Evolutionary conservation across 768 basidiomycete genomes (phyloP).

Genomic region (Mycena galopus): DNA sequence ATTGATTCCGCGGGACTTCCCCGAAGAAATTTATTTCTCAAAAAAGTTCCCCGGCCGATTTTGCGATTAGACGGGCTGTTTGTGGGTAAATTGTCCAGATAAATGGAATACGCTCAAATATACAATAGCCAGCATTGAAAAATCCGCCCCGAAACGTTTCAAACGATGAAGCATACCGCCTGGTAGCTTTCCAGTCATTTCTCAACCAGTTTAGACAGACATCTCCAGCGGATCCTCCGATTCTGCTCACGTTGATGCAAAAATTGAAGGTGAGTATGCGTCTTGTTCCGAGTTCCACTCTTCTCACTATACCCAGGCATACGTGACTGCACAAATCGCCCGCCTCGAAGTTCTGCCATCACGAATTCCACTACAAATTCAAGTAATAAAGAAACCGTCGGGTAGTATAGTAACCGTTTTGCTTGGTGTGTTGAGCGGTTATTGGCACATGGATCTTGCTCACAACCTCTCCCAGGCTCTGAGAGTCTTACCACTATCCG

Average conservation of each 20-base stretch:
- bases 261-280: background rate
- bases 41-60: background rate
- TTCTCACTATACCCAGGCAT: background rate
- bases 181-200: background rate
- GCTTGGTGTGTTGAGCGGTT: background rate
- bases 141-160: background rate
- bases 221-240: background rate
- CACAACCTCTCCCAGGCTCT: background rate
- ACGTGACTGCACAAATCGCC: background rate
- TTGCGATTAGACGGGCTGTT: background rate
- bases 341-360: background rate
- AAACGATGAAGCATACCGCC: background rate
- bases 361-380: background rate
- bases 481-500: background rate
- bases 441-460: background rate
- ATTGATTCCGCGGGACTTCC: background rate
- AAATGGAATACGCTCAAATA: background rate
- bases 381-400: constrained; percentile 8
- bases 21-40: background rate
- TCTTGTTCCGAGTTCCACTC: too few relatives aligned
- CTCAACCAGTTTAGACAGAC: background rate
- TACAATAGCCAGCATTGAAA: background rate
- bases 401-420: constrained; percentile 10
- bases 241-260: background rate
- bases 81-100: background rate